Conservation (phyloP, 2,329 filamentous ascomycete species). For the Paecilomyces niveus region DNA sequence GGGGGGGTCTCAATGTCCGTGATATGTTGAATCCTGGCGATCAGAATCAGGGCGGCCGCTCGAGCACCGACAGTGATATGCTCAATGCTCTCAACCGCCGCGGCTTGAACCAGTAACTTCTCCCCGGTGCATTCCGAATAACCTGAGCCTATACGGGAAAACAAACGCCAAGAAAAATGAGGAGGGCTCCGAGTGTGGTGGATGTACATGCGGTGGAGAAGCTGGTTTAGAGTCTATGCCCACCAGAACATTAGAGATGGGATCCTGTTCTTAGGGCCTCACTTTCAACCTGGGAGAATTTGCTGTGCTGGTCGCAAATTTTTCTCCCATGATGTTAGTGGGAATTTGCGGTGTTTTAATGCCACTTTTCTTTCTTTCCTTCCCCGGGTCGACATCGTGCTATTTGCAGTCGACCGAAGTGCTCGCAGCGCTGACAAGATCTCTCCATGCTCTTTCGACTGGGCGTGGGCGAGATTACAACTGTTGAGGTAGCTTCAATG, state of each 20-base stretch:
- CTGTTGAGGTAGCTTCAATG: background rate
- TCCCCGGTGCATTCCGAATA: background rate
- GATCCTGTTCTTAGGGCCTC: background rate
- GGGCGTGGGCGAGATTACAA: background rate
- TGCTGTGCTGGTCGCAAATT: slow-evolving; percentile 9
- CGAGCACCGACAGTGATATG: slow-evolving; percentile 44
- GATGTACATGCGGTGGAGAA: background rate
- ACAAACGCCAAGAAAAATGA: background rate
- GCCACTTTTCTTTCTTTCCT: slow-evolving; percentile 1
- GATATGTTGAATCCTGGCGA: slow-evolving; percentile 42
- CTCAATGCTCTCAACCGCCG: slow-evolving; percentile 40
- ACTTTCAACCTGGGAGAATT: slow-evolving; percentile 3
- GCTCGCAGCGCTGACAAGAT: background rate
- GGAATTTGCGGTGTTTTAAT: slow-evolving; percentile 1
- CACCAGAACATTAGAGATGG: background rate
- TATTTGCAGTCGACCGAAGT: background rate
- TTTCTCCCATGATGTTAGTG: slow-evolving; percentile 1
- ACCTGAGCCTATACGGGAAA: background rate
- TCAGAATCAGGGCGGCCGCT: slow-evolving; percentile 27
- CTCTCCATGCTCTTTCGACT: background rate
- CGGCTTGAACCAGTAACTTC: slow-evolving; percentile 24
- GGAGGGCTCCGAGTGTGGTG: background rate
- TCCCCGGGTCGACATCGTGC: background rate
- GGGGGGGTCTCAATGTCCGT: slow-evolving; percentile 41
- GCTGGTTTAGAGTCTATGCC: background rate